These are phyloP conservation scores for Emericellopsis atlantica DNA, from an alignment of 2,329 filamentous ascomycete genomes.

Conservation along the genomic window DNA sequence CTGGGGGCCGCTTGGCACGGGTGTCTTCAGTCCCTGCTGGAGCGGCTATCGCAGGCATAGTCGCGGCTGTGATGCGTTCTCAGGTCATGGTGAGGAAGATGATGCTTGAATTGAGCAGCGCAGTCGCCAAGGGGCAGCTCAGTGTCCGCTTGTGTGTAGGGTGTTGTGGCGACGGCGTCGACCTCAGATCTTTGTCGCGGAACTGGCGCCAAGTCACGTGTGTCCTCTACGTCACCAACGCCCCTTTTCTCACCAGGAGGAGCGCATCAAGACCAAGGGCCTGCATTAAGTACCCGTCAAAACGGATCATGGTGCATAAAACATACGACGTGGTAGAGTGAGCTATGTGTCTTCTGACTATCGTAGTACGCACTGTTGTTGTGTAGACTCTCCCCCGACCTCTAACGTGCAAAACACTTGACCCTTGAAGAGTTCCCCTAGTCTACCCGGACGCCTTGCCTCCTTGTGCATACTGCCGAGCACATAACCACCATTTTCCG, in stretches of 20 bases:
- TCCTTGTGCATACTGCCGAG: not conserved
- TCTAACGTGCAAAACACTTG: no score
- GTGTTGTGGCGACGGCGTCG: not conserved
- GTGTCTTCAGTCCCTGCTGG: not conserved
- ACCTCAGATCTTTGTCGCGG: conserved; percentile 10
- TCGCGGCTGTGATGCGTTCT: no score
- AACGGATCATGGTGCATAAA: no score
- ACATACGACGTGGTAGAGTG: no score
- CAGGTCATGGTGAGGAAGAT: not conserved
- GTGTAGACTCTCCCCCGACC: no score
- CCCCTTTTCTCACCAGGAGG: no score
- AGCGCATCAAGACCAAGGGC: no score
- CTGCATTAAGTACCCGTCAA: no score
- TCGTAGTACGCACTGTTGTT: no score
- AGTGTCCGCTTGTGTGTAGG: not conserved
- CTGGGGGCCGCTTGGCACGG: not conserved
- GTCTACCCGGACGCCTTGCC: not conserved
- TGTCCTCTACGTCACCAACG: no score
- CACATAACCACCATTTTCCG: not conserved
- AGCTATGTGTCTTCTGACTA: no score
- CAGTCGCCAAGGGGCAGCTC: not conserved
- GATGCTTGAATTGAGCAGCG: not conserved
- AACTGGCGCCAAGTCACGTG: conserved; percentile 26
- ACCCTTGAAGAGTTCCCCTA: no score
- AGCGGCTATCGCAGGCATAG: not conserved